Evolutionary conservation across 2,329 filamentous ascomycete species (phyloP).

Genomic region (Zymoseptoria brevis): DNA sequence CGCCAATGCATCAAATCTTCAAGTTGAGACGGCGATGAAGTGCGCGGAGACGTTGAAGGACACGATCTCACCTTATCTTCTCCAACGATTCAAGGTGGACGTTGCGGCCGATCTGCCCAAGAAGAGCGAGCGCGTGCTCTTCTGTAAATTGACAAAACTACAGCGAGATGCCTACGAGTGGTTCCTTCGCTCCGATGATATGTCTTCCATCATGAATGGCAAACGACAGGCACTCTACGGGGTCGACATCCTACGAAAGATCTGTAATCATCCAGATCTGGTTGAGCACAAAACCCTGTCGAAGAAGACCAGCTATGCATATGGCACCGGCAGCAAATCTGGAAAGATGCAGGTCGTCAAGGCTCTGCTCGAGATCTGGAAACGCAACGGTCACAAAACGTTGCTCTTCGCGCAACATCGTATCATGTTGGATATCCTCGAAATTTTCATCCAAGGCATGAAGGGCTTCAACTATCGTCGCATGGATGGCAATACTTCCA

Average conservation of each 20-base stretch:
- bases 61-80: slow-evolving; percentile 82
- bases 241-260: slow-evolving; percentile 86
- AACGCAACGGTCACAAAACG: slow-evolving; percentile 84
- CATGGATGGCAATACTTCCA: slow-evolving; percentile 89
- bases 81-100: slow-evolving; percentile 88
- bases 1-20: slow-evolving; percentile 85
- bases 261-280: slow-evolving; percentile 95
- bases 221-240: slow-evolving; percentile 77
- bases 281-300: slow-evolving; percentile 57
- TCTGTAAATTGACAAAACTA: slow-evolving; percentile 78
- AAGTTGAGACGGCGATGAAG: slow-evolving; percentile 88
- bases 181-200: slow-evolving; percentile 76
- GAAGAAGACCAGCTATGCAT: slow-evolving; percentile 60
- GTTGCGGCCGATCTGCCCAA: slow-evolving; percentile 89
- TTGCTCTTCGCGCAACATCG: slow-evolving; percentile 87
- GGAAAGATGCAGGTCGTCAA: slow-evolving; percentile 96
- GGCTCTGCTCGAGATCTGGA: slow-evolving; percentile 80
- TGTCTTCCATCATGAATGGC: slow-evolving; percentile 69
- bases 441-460: slow-evolving; percentile 65
- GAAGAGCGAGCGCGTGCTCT: slow-evolving; percentile 92
- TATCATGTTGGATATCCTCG: slow-evolving; percentile 91
- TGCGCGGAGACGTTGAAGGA: slow-evolving; percentile 92
- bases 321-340: slow-evolving; percentile 70
- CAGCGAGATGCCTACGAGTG: slow-evolving; percentile 74
- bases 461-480: slow-evolving; percentile 68